Conservation (phyloP, 2,329 filamentous ascomycete species). For the Ploettnerulaceae sp. region DNA sequence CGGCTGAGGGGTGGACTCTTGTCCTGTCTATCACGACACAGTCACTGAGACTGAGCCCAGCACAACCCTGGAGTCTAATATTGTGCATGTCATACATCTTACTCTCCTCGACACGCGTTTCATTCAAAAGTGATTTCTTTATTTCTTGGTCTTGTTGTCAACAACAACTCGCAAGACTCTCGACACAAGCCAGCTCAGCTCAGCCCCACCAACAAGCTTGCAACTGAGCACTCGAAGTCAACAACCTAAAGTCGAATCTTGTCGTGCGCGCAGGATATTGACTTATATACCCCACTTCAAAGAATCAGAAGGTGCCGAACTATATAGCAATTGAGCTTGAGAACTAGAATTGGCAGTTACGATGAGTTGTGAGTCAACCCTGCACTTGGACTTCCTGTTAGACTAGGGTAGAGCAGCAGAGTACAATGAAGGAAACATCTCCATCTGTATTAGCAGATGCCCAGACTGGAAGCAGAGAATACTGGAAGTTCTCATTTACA, state of each 20-base stretch:
- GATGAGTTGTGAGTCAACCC: constrained; percentile 33
- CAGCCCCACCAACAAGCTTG: constrained; percentile 16
- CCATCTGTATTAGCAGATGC: constrained; percentile 14
- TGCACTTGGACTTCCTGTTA: constrained; percentile 6
- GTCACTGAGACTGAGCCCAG: not conserved
- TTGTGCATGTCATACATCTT: not conserved
- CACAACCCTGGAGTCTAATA: not conserved
- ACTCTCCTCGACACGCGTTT: not conserved
- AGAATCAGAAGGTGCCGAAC: not conserved
- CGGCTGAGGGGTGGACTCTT: constrained; percentile 6
- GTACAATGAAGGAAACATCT: not conserved
- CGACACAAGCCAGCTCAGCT: constrained; percentile 1
- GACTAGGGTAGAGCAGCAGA: not conserved
- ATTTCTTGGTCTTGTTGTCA: not conserved
- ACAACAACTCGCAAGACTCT: not conserved
- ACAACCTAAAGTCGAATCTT: constrained; percentile 5
- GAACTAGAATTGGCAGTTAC: constrained; percentile 22
- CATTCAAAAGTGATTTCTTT: not conserved
- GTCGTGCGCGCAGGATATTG: not conserved
- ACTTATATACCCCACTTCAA: constrained; percentile 1
- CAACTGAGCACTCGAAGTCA: constrained; percentile 5
- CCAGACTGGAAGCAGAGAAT: not conserved
- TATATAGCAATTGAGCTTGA: constrained; percentile 11
- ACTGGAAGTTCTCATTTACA: constrained; percentile 3
- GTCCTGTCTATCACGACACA: too few relatives aligned